phyloP scores from a whole-genome alignment of 2,329 filamentous ascomycete genomes.

The Fusarium sp. region DNA sequence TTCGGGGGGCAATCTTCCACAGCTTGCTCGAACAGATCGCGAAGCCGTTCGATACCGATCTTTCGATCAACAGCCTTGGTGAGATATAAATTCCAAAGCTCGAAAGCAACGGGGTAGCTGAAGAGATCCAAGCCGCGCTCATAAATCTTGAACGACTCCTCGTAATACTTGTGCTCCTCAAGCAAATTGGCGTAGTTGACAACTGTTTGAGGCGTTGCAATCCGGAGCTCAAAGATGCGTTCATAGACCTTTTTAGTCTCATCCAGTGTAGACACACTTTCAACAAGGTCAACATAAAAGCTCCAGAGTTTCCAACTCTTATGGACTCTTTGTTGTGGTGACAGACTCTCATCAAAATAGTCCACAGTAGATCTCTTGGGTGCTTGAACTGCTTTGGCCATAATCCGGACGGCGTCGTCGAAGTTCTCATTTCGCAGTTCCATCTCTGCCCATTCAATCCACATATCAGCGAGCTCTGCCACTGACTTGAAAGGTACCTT shows the following conservation, averaged over 20 bases:
- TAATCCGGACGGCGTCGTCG: conserved; percentile 91
- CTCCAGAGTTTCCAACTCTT: conserved; percentile 99
- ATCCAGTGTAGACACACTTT: conserved; percentile 90
- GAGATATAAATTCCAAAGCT: conserved; percentile 97
- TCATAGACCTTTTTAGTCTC: conserved; percentile 97
- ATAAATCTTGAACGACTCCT: conserved; percentile 98
- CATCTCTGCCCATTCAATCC: conserved; percentile 99
- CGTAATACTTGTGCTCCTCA: conserved; percentile 94
- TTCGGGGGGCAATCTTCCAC: conserved; percentile 94
- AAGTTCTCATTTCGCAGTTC: conserved; percentile 96
- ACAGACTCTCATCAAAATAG: conserved; percentile 95
- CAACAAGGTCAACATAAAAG: conserved; percentile 98
- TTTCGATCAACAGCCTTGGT: conserved; percentile 97
- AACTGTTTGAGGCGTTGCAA: conserved; percentile 96
- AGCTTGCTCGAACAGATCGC: conserved; percentile 97
- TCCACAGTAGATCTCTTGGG: conserved; percentile 98
- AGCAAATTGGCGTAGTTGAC: conserved; percentile 98
- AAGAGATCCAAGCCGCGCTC: conserved; percentile 98
- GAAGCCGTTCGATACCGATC: conserved; percentile 91
- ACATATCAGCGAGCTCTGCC: conserved; percentile 96
- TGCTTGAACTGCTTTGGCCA: conserved; percentile 97
- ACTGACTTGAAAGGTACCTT: conserved; percentile 99
- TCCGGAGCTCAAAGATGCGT: conserved; percentile 96
- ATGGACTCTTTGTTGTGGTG: conserved; percentile 95
- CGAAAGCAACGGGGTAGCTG: conserved; percentile 96